Evolutionary conservation across 1,139 yeast species (phyloP), one percentile per base, ranked within the genome.

Genomic region (Diutina catenulata): DNA sequence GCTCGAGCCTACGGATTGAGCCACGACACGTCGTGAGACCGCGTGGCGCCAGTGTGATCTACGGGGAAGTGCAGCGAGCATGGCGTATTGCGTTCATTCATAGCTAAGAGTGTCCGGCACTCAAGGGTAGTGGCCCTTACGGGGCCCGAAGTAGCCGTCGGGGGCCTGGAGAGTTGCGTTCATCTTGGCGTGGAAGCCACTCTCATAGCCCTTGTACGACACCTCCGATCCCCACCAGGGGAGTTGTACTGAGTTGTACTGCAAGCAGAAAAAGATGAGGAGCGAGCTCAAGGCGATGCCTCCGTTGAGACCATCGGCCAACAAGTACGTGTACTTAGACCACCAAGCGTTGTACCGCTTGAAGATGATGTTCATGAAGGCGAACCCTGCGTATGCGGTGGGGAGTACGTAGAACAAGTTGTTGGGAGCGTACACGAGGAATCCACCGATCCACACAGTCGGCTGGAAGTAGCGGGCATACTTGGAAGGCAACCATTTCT

Each of bases 401-500:
- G 72, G 70, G 15, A 74, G 67, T 45, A 58, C 60, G 56, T 74
- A 77, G 55, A 68, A 61, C 43, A 76, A 50, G 51, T 74, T 74
- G 46, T 22, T 22, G 10, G 6, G 10, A 22, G 24, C 10, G 24
- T 27, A 33, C 14, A 28, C 16, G 18, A 14, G 5, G 24, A 31
- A 20, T 4, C 25, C 22, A 4, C 35, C 35, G 9, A 31, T 31
- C 35, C 35, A 31, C 4, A 31, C 23, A 9, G 35, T 31, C 3
- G 35, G 35, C 15, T 31, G 35, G n/a, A 31, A 31, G 25, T 31
- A 31, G 7, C 35, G n/a, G 13, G 25, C 16, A 8, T 10, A 31
- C 9, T 21, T n/a, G 19, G 25, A 28, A 8, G 24, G 5, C 4
- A 31, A 21, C 10, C 44, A 47, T 37, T 45, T 46, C 41, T 59